Base-by-base conservation (phyloP, 2,329 filamentous ascomycete species). In the Gnomoniopsis sp. region DNA sequence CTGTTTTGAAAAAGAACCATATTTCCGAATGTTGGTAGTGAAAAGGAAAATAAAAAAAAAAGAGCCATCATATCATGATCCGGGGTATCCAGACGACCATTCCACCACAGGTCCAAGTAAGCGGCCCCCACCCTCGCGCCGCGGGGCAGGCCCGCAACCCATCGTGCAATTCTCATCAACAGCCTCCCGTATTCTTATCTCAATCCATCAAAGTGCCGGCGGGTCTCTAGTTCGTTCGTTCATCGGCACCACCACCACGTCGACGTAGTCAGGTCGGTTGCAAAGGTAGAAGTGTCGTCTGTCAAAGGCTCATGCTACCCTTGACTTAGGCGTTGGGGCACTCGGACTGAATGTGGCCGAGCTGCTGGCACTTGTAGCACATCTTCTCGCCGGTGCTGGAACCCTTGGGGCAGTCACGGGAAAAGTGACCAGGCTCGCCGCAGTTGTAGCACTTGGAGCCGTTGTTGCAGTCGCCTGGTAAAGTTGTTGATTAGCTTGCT, bases 371-470 rank as follows among this genome's bases (percentile, higher is more conserved):
- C 84, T 96, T 96, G 86, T 99, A 99, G 88, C 95, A 99, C 74
- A 96, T 92, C 75, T 96, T 93, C 85, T 98, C 93, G 71, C 88
- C 85, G 66, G 86, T 84, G 68, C 87, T 85, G 61, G 90, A 90
- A 79, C 96, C 93, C 74, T 93, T 93, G 69, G 93, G 89, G 85
- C 95, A 99, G 77, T 99, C 95, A 66, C 93, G 90, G 66, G 90
- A 96, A 75, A 97, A 87, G 78, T 98, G 93, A 63, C 95, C 93
- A 68, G 93, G 89, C 81, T 97, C 92, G 71, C 85, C 85, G 68
- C 95, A 98, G 87, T 97, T 97, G 88, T 98, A 99, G 88, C 95
- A 99, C 84, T 98, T 98, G 83, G 96, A 93, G 71, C 95, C 95
- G 77, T 98, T 96, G 69, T 93, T 96, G 79, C 95, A 99, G 79